Evolutionary conservation across 495 filamentous ascomycete species (phyloP).

Genomic region (Lophium mytilinum): DNA sequence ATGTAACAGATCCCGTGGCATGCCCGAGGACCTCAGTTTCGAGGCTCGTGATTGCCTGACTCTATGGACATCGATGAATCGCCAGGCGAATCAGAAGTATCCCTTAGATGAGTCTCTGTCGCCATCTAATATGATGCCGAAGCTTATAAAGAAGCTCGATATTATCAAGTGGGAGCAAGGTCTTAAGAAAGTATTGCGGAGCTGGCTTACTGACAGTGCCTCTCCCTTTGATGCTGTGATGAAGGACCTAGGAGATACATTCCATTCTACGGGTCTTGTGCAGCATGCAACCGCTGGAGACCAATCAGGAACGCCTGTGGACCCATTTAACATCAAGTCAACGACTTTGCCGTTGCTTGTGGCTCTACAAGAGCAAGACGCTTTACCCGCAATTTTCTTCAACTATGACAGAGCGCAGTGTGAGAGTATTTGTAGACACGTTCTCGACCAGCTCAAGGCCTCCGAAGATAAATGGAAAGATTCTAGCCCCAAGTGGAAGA

Average conservation of each 20-base stretch:
- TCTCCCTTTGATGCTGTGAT: constrained; percentile 58
- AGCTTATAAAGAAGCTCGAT: constrained; percentile 50
- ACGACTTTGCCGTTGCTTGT: constrained; percentile 53
- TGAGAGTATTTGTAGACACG: constrained; percentile 43
- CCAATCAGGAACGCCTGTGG: constrained; percentile 4
- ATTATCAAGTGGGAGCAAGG: constrained; percentile 55
- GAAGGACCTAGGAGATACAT: constrained; percentile 34
- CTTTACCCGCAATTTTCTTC: constrained; percentile 67
- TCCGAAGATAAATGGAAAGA: constrained; percentile 52
- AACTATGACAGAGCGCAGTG: constrained; percentile 62
- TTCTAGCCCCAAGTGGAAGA: constrained; percentile 49
- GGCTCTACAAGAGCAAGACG: constrained; percentile 53
- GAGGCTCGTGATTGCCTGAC: constrained; percentile 63
- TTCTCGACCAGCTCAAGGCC: constrained; percentile 43
- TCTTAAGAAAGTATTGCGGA: constrained; percentile 49
- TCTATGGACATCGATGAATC: constrained; percentile 54
- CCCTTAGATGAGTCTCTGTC: constrained; percentile 38
- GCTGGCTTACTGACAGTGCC: constrained; percentile 50
- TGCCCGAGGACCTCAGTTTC: constrained; percentile 56
- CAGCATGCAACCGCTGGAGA: background rate
- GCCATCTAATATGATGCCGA: constrained; percentile 36
- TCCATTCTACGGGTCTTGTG: background rate
- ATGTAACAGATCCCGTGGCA: constrained; percentile 39
- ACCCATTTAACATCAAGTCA: constrained; percentile 30
- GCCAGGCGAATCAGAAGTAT: constrained; percentile 37